A percentile compares a stretch with the other conserved stretches of the same genome.
phyloP scores from a whole-genome alignment of 2,329 filamentous ascomycete genomes.

The Diaporthe eres region DNA sequence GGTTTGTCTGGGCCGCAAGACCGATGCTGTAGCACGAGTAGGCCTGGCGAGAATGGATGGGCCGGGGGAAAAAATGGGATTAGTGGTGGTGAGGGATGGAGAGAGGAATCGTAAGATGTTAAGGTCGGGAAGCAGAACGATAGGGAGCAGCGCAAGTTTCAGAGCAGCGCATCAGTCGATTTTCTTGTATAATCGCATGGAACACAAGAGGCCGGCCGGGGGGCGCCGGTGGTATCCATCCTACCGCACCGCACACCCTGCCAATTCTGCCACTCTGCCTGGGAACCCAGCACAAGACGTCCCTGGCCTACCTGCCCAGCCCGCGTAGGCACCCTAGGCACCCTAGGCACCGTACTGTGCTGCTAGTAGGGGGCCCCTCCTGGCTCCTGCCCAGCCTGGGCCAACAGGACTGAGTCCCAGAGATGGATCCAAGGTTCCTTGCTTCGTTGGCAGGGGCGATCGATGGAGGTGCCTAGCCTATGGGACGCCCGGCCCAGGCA shows the following conservation, averaged over 20 bases:
- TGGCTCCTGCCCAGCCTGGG: constrained; percentile 18
- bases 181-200: constrained; percentile 26
- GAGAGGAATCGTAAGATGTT: constrained; percentile 28
- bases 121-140: constrained; percentile 20
- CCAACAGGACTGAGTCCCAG: not conserved
- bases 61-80: constrained; percentile 16
- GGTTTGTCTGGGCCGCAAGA: constrained; percentile 17
- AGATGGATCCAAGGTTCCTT: constrained; percentile 17
- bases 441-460: constrained; percentile 24
- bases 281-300: not conserved
- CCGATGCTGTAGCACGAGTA: constrained; percentile 26
- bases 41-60: constrained; percentile 30
- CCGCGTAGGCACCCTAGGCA: not conserved
- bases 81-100: constrained; percentile 30
- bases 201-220: constrained; percentile 26
- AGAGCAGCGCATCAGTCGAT: constrained; percentile 30
- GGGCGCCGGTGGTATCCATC: constrained; percentile 28
- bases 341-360: not conserved
- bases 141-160: constrained; percentile 14
- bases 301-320: not conserved
- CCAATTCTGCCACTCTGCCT: not conserved
- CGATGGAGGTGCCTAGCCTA: constrained; percentile 14
- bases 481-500: not conserved
- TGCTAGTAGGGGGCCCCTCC: constrained; percentile 17
- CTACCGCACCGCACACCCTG: not conserved